A percentile compares a stretch with the other conserved stretches of the same genome.
Conservation (phyloP, 805 yeast genomes). For the Lachancea meyersii region DNA sequence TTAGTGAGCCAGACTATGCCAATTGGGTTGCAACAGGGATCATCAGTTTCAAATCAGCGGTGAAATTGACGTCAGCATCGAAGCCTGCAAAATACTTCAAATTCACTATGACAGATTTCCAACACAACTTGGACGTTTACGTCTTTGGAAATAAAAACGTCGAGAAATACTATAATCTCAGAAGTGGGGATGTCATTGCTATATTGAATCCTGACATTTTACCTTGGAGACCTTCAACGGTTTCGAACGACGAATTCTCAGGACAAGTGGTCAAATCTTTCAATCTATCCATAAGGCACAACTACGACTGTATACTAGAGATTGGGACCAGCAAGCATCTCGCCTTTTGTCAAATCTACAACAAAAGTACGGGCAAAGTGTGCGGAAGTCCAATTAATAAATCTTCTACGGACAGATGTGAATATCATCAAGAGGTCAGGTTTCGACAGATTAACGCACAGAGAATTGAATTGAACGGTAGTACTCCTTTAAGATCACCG, state of each 20-base stretch:
- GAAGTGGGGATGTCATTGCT: constrained; percentile 68
- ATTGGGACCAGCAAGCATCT: constrained; percentile 65
- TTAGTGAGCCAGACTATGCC: constrained; percentile 57
- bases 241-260: constrained; percentile 12
- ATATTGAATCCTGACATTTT: constrained; percentile 67
- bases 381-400: constrained; percentile 61
- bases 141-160: constrained; percentile 60
- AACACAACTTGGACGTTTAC: constrained; percentile 50
- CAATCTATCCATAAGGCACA: constrained; percentile 48
- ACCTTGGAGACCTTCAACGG: constrained; percentile 31
- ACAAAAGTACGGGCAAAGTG: constrained; percentile 40
- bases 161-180: constrained; percentile 63
- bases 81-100: constrained; percentile 50
- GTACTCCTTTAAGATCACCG: constrained; percentile 53
- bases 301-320: constrained; percentile 52
- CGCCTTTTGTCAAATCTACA: constrained; percentile 54
- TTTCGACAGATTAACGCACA: constrained; percentile 47
- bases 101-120: constrained; percentile 63
- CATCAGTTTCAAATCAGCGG: constrained; percentile 49
- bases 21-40: constrained; percentile 83
- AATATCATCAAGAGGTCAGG: constrained; percentile 60
- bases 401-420: constrained; percentile 52
- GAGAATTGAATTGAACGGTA: constrained; percentile 71
- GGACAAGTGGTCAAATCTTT: constrained; percentile 38
- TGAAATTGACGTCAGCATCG: constrained; percentile 39